Conservation (phyloP, 2,329 filamentous ascomycete genomes). For the Aspergillus sp. region DNA sequence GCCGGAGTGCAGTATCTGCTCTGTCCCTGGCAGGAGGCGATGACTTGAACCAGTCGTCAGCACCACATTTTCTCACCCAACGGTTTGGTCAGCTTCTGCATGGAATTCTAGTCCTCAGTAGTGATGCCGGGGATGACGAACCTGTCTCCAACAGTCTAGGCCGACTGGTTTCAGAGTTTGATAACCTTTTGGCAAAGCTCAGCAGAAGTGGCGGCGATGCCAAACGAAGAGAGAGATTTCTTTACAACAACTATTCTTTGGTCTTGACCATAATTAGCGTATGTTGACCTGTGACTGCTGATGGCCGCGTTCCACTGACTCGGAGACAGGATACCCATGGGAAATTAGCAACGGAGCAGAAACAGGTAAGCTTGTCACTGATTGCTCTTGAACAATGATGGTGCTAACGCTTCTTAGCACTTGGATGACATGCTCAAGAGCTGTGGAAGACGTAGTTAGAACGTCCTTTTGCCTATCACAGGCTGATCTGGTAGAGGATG, state of each 20-base stretch:
- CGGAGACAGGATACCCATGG: slow-evolving; percentile 39
- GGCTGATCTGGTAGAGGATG: too few species aligned
- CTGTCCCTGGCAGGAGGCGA: slow-evolving; percentile 49
- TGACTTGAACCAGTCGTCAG: slow-evolving; percentile 43
- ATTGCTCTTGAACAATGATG: background rate
- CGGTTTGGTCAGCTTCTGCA: slow-evolving; percentile 92
- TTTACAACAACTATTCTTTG: slow-evolving; percentile 94
- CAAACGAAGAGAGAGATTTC: slow-evolving; percentile 77
- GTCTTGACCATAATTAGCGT: slow-evolving; percentile 86
- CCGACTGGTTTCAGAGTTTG: slow-evolving; percentile 74
- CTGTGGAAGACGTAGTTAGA: slow-evolving; percentile 24
- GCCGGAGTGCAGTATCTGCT: slow-evolving; percentile 49
- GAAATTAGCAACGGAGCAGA: slow-evolving; percentile 61
- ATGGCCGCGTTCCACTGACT: slow-evolving; percentile 6
- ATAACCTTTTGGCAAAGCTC: slow-evolving; percentile 73
- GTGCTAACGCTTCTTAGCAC: slow-evolving; percentile 25
- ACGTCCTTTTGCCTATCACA: background rate
- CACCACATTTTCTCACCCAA: slow-evolving; percentile 88
- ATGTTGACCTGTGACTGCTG: slow-evolving; percentile 12
- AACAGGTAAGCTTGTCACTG: slow-evolving; percentile 36
- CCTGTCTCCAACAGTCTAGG: slow-evolving; percentile 78
- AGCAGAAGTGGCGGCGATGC: slow-evolving; percentile 72
- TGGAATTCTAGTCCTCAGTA: slow-evolving; percentile 74
- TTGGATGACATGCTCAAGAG: slow-evolving; percentile 37
- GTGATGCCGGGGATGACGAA: slow-evolving; percentile 91